A percentile compares a stretch with the other conserved stretches of the same genome.
phyloP scores from a whole-genome alignment of 495 filamentous ascomycete species.

The Annulohypoxylon nitens region DNA sequence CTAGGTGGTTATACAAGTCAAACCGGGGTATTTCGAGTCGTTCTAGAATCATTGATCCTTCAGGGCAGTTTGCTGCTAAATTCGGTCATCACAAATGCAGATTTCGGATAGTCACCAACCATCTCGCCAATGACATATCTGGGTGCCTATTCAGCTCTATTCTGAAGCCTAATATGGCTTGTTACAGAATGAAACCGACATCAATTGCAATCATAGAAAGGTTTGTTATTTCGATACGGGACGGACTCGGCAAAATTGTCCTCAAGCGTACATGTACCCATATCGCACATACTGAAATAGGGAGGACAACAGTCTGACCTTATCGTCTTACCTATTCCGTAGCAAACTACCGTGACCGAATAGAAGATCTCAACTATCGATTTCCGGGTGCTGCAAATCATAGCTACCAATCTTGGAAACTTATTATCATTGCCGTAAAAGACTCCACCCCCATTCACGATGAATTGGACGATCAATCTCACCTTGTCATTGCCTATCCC shows the following conservation, averaged over 20 bases:
- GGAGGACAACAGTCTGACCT: slow-evolving; percentile 27
- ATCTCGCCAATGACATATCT: background rate
- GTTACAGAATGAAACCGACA: slow-evolving; percentile 12
- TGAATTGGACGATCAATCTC: slow-evolving; percentile 10
- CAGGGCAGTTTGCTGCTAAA: slow-evolving; percentile 21
- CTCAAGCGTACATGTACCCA: slow-evolving; percentile 2
- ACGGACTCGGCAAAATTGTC: slow-evolving; percentile 26
- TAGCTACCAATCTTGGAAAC: slow-evolving; percentile 25
- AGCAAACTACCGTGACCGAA: slow-evolving; percentile 12
- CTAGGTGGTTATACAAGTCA: slow-evolving; percentile 5
- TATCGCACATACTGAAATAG: slow-evolving; percentile 19
- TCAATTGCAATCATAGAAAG: background rate
- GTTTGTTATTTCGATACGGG: slow-evolving; percentile 18
- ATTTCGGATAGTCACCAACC: slow-evolving; percentile 5
- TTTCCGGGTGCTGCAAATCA: slow-evolving; percentile 23
- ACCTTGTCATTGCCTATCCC: slow-evolving; percentile 12
- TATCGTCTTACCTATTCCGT: slow-evolving; percentile 31
- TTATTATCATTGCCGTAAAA: slow-evolving; percentile 19
- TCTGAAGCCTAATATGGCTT: slow-evolving; percentile 16
- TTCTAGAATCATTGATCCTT: slow-evolving; percentile 38
- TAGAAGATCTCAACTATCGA: slow-evolving; percentile 22
- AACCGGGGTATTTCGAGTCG: slow-evolving; percentile 16
- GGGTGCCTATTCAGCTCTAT: background rate
- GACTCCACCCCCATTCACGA: slow-evolving; percentile 26
- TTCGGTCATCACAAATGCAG: slow-evolving; percentile 8